Conservation (phyloP, 1,139 yeast genomes). For the Geotrichum carabidarum region DNA sequence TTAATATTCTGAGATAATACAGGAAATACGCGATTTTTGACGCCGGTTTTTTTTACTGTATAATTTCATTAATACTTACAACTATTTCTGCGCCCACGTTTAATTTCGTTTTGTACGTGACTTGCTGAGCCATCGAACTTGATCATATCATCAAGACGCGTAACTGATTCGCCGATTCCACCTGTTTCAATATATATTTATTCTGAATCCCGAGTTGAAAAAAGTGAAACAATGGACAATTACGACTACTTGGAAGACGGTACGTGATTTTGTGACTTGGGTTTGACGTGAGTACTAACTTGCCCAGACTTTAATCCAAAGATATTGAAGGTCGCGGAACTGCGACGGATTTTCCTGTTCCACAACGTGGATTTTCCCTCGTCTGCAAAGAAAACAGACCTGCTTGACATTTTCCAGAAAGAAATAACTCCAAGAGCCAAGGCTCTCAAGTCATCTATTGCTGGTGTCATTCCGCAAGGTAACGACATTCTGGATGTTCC, state of each 20-base stretch:
- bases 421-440: slow-evolving; percentile 44
- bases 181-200: background rate
- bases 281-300: background rate
- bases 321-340: slow-evolving; percentile 55
- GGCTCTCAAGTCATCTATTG: slow-evolving; percentile 5
- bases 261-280: background rate
- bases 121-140: no score
- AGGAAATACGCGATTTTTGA: no score
- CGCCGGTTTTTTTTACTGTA: no score
- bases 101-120: no score
- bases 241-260: slow-evolving; percentile 13
- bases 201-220: background rate
- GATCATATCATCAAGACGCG: background rate
- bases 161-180: background rate
- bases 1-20: no score
- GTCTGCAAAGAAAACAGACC: slow-evolving; percentile 57
- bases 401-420: slow-evolving; percentile 50
- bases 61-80: no score
- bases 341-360: slow-evolving; percentile 56
- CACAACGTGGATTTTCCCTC: slow-evolving; percentile 55
- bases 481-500: slow-evolving; percentile 36
- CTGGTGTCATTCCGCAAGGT: slow-evolving; percentile 29
- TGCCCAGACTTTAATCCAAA: slow-evolving; percentile 56
- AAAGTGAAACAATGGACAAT: slow-evolving; percentile 5
- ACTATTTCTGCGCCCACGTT: no score